phyloP scores from a whole-genome alignment of 169 alveolate species.

The Cryptosporidium sp. region DNA sequence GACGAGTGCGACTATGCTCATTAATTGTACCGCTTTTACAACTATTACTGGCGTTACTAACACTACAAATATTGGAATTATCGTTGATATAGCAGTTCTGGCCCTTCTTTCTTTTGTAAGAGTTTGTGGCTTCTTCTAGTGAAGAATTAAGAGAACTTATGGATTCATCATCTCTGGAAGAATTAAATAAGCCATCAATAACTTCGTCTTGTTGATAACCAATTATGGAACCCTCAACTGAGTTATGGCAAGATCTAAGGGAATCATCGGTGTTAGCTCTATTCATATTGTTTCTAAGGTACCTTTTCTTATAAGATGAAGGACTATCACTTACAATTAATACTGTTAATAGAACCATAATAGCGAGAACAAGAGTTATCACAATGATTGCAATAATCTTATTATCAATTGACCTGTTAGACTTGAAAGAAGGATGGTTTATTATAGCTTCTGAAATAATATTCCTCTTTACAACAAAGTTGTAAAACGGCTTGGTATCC shows the following conservation, averaged over 20 bases:
- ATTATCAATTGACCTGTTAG: neutral
- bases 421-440: conserved; percentile 27
- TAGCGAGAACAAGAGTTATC: neutral
- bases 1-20: neutral
- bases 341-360: neutral
- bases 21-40: neutral
- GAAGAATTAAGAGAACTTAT: neutral
- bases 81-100: no score
- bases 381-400: conserved; percentile 7
- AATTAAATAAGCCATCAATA: neutral
- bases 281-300: neutral
- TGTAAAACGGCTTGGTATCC: conserved; percentile 46
- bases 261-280: neutral
- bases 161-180: neutral
- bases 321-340: conserved; percentile 42
- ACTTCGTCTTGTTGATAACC: neutral
- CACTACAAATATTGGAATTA: no score
- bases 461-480: conserved; percentile 17
- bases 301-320: conserved; percentile 30
- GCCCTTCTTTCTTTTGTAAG: neutral
- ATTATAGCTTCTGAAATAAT: conserved; percentile 31
- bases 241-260: neutral
- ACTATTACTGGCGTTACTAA: neutral
- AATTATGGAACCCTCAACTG: neutral
- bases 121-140: neutral